Evolutionary conservation across 345 rosid species (phyloP).

Genomic region (Citrus sp.): DNA sequence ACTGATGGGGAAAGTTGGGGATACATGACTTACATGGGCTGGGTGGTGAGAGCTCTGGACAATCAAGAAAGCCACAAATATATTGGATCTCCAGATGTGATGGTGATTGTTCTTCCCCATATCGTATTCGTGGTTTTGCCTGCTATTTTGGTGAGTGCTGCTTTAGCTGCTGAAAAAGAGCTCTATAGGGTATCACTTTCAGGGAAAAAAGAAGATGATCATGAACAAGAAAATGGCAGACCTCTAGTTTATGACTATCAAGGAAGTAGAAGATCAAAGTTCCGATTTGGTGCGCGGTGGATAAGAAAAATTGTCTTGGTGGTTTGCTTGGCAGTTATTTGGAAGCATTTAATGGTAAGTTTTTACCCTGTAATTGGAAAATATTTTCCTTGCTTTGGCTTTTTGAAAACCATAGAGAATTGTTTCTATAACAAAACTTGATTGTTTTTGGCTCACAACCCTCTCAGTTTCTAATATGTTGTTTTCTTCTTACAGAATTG

Average conservation of each 20-base stretch:
- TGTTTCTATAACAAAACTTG: neutral
- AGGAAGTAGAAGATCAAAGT: conserved; percentile 25
- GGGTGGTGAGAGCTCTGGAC: conserved; percentile 49
- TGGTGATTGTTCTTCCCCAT: conserved; percentile 87
- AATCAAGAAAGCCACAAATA: conserved; percentile 37
- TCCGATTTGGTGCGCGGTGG: conserved; percentile 36
- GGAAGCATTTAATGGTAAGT: conserved; percentile 78
- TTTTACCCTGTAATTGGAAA: neutral
- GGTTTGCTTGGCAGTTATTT: conserved; percentile 57
- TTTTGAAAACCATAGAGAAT: too few species aligned
- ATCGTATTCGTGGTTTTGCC: conserved; percentile 67
- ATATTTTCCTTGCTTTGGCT: neutral
- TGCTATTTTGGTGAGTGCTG: conserved; percentile 39
- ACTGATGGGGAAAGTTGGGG: conserved; percentile 45
- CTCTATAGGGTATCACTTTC: conserved; percentile 45
- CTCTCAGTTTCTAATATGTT: conserved; percentile 4
- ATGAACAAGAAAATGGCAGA: conserved; percentile 28
- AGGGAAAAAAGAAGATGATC: conserved; percentile 79
- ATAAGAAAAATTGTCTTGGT: conserved; percentile 52
- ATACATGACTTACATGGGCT: conserved; percentile 87
- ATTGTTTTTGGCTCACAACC: neutral
- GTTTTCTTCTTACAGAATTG: conserved; percentile 50
- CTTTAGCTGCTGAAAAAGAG: conserved; percentile 72
- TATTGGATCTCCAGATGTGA: conserved; percentile 74
- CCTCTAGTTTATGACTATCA: conserved; percentile 14